These are phyloP conservation scores for Silene conica DNA, from an alignment of 148 eudicot genomes.

Conservation along the genomic window DNA sequence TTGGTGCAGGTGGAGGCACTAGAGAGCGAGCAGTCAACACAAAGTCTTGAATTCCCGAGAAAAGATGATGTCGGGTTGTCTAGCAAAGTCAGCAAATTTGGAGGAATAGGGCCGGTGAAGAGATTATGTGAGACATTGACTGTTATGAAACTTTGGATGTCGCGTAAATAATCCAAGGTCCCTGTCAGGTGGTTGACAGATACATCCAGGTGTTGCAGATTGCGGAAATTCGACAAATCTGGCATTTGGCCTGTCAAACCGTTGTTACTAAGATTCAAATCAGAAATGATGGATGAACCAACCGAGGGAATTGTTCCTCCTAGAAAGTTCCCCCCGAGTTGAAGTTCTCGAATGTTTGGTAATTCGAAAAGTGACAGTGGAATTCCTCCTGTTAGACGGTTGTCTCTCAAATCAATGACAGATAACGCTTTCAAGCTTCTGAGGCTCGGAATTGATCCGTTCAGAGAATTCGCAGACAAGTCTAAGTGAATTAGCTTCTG, in stretches of 20 bases:
- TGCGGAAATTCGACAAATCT: slow-evolving; percentile 33
- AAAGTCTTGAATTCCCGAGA: slow-evolving; percentile 49
- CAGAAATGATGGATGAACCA: slow-evolving; percentile 28
- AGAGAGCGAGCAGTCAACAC: slow-evolving; percentile 33
- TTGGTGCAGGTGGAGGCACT: slow-evolving; percentile 28
- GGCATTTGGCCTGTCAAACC: slow-evolving; percentile 50
- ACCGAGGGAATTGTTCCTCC: slow-evolving; percentile 60
- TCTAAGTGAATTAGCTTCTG: slow-evolving; percentile 37
- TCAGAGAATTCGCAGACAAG: slow-evolving; percentile 46
- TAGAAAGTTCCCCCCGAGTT: slow-evolving; percentile 55
- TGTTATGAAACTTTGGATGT: slow-evolving; percentile 31
- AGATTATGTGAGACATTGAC: slow-evolving; percentile 56
- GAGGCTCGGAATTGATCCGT: slow-evolving; percentile 54
- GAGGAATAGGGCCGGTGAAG: slow-evolving; percentile 62
- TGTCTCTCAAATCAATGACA: slow-evolving; percentile 49
- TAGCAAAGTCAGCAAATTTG: slow-evolving; percentile 32
- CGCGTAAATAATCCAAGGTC: slow-evolving; percentile 35
- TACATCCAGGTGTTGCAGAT: slow-evolving; percentile 52
- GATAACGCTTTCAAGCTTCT: slow-evolving; percentile 37
- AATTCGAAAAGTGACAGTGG: slow-evolving; percentile 47
- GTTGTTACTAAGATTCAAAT: slow-evolving; percentile 55
- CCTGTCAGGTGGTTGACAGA: slow-evolving; percentile 61
- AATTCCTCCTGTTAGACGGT: slow-evolving; percentile 53
- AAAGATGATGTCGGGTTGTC: slow-evolving; percentile 43
- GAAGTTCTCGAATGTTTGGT: slow-evolving; percentile 39